These are phyloP conservation scores for Cladosporium sp. DNA, from an alignment of 2,329 filamentous ascomycete species.

Conservation along the genomic window DNA sequence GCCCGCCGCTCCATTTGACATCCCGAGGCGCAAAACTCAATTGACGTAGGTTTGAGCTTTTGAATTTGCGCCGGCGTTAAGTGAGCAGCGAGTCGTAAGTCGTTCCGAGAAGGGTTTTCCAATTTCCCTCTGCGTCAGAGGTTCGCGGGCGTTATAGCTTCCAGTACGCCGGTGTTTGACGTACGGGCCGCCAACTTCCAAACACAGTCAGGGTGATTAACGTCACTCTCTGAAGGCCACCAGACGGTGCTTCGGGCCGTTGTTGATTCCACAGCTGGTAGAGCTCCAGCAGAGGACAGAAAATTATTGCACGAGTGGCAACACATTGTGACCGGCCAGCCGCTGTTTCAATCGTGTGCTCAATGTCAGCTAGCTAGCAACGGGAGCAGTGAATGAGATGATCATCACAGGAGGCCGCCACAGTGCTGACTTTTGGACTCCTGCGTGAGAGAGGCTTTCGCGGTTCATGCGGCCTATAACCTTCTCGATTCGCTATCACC, in stretches of 20 bases:
- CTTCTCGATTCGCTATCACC: slow-evolving; percentile 1
- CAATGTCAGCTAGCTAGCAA: neutral
- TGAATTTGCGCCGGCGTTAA: slow-evolving; percentile 8
- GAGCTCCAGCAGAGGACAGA: neutral
- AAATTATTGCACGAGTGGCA: neutral
- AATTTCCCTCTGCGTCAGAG: slow-evolving; percentile 3
- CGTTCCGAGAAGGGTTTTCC: slow-evolving; percentile 10
- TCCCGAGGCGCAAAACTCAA: slow-evolving; percentile 11
- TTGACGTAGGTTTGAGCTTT: slow-evolving; percentile 3
- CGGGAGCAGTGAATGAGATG: neutral
- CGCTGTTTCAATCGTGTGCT: neutral
- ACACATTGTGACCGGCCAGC: neutral
- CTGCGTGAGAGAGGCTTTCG: neutral
- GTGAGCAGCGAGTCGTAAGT: slow-evolving; percentile 11
- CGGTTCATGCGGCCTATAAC: slow-evolving; percentile 4
- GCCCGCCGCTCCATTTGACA: neutral
- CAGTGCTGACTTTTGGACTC: slow-evolving; percentile 2
- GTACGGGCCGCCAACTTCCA: neutral
- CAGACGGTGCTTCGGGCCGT: neutral
- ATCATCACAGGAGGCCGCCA: neutral
- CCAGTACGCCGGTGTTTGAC: slow-evolving; percentile 15
- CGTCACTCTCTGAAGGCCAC: slow-evolving; percentile 6
- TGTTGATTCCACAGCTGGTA: neutral
- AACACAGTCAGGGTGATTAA: neutral
- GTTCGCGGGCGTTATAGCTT: slow-evolving; percentile 3